phyloP scores from a whole-genome alignment of 257 asterid species.

The Solanum neorickii region DNA sequence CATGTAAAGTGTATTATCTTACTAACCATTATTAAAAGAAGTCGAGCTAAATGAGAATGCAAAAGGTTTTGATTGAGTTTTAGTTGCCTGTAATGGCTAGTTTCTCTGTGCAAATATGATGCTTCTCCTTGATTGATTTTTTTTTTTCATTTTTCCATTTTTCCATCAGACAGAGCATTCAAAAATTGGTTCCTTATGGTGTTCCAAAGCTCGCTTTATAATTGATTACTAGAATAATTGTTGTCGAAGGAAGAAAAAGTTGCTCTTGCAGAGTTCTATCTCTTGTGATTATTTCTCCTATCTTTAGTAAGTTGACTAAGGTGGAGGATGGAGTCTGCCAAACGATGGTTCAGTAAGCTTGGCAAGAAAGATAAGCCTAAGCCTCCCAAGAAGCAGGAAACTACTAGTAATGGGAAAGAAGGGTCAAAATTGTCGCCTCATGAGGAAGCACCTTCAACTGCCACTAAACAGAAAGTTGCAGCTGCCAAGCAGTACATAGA shows the following conservation, averaged over 20 bases:
- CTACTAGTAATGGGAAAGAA: slow-evolving; percentile 47
- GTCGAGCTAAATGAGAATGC: background rate
- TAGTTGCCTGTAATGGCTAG: background rate
- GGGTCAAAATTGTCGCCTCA: slow-evolving; percentile 37
- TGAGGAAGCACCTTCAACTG: slow-evolving; percentile 84
- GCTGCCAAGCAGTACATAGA: slow-evolving; percentile 98
- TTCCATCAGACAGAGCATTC: slow-evolving; percentile 19
- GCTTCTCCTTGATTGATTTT: slow-evolving; percentile 10
- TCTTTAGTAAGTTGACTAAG: slow-evolving; percentile 7
- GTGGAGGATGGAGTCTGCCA: slow-evolving; percentile 63
- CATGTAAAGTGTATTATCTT: background rate
- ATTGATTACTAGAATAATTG: slow-evolving; percentile 29
- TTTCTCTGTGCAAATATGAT: background rate
- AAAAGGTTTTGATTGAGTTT: background rate
- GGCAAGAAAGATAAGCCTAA: slow-evolving; percentile 61
- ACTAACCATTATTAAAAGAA: background rate
- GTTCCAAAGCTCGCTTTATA: slow-evolving; percentile 9
- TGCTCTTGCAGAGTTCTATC: slow-evolving; percentile 9
- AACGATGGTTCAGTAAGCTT: slow-evolving; percentile 56
- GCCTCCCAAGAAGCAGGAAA: slow-evolving; percentile 60
- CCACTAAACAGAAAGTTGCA: slow-evolving; percentile 88
- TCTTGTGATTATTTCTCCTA: slow-evolving; percentile 10
- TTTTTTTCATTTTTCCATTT: background rate
- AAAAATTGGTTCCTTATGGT: background rate
- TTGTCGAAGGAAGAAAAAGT: slow-evolving; percentile 7